Percentiles rank a stretch among this genome's conserved stretches.
Evolutionary conservation across 106 monocot species (phyloP).

Genomic region (Xerophyta viscosa): DNA sequence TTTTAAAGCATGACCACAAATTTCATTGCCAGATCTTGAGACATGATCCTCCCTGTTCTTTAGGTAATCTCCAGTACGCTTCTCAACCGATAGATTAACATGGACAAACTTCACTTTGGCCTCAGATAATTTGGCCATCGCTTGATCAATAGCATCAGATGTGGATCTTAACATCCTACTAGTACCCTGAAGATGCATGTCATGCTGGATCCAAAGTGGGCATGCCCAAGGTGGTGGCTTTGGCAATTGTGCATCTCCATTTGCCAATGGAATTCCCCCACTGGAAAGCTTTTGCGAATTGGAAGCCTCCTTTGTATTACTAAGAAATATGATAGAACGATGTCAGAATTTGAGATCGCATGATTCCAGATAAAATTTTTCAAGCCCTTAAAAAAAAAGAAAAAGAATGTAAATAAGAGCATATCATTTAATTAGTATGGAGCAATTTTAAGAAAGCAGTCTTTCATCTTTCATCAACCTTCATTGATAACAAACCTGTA

Average conservation of each 20-base stretch:
- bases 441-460: no score
- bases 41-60: constrained; percentile 20
- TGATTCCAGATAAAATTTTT: no score
- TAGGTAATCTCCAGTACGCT: constrained; percentile 11
- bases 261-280: constrained; percentile 90
- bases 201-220: constrained; percentile 73
- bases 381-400: no score
- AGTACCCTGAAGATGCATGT: constrained; percentile 44
- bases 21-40: constrained; percentile 7
- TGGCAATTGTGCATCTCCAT: constrained; percentile 88
- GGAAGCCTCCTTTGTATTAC: constrained; percentile 50
- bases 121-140: constrained; percentile 95
- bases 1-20: not conserved
- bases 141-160: constrained; percentile 95
- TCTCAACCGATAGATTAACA: constrained; percentile 76
- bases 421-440: no score
- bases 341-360: no score
- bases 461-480: no score
- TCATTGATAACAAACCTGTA: no score
- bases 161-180: constrained; percentile 74
- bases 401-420: no score
- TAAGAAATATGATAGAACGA: constrained; percentile 18
- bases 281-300: constrained; percentile 73
- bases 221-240: constrained; percentile 99
- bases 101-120: constrained; percentile 94